Evolutionary conservation across 768 basidiomycete species (phyloP).

Genomic region (Mycena leptocephala): DNA sequence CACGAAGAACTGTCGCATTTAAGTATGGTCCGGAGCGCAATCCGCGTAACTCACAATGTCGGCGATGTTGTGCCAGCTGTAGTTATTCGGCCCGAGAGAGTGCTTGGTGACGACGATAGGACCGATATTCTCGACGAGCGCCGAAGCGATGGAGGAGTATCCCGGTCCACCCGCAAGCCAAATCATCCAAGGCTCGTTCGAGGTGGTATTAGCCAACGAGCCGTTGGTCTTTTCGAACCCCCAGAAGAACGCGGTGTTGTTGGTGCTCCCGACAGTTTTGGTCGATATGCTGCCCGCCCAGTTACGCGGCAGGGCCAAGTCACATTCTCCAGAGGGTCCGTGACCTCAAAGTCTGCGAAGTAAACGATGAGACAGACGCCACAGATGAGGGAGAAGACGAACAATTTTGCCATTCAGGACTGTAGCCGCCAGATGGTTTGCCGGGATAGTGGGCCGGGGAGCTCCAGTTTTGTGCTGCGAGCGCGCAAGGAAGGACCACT

Average conservation of each 20-base stretch:
- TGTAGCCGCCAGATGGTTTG: constrained; percentile 52
- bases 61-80: constrained; percentile 28
- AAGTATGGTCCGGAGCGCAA: background rate
- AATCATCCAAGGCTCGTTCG: constrained; percentile 53
- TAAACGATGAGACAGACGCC: background rate
- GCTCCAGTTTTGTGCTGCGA: constrained; percentile 54
- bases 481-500: background rate
- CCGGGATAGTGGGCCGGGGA: constrained; percentile 53
- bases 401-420: constrained; percentile 53
- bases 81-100: constrained; percentile 11
- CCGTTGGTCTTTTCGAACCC: constrained; percentile 55
- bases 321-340: constrained; percentile 50
- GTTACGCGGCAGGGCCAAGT: constrained; percentile 49
- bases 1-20: constrained; percentile 52
- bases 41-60: constrained; percentile 3
- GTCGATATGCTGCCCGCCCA: constrained; percentile 56
- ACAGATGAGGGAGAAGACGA: background rate
- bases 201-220: constrained; percentile 49
- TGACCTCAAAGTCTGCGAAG: constrained; percentile 46
- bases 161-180: constrained; percentile 46
- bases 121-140: constrained; percentile 24
- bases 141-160: constrained; percentile 12
- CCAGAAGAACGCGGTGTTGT: constrained; percentile 60
- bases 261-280: constrained; percentile 47
- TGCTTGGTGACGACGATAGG: constrained; percentile 22